phyloP scores from a whole-genome alignment of 1,139 yeast species.

The Taphrina sp. region DNA sequence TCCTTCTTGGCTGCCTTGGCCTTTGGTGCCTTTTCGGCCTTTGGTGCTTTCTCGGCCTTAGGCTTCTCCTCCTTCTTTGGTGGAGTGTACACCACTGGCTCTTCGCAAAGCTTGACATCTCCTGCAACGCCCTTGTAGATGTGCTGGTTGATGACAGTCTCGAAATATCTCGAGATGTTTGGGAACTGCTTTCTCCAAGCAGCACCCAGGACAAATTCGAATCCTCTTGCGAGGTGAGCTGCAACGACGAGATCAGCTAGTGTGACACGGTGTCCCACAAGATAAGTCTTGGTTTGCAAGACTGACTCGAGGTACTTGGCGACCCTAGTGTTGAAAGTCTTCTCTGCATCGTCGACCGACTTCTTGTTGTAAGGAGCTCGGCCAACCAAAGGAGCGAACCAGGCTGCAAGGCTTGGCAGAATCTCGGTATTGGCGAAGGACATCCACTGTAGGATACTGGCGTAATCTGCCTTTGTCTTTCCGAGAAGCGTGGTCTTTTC shows the following conservation, averaged over 20 bases:
- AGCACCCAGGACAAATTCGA: constrained; percentile 64
- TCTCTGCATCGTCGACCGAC: constrained; percentile 59
- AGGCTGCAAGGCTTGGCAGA: constrained; percentile 49
- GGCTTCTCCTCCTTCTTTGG: constrained; percentile 62
- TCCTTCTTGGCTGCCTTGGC: constrained; percentile 27
- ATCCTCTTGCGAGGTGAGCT: constrained; percentile 60
- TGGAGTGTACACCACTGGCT: constrained; percentile 60
- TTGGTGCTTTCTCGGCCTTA: constrained; percentile 42
- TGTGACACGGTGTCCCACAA: constrained; percentile 87
- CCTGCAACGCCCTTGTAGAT: constrained; percentile 52
- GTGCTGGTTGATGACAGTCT: constrained; percentile 62
- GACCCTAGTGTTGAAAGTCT: constrained; percentile 47
- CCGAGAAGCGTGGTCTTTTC: constrained; percentile 55
- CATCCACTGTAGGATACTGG: constrained; percentile 73
- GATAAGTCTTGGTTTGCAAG: constrained; percentile 73
- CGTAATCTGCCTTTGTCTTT: constrained; percentile 63
- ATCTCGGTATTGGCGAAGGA: constrained; percentile 78
- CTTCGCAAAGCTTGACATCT: constrained; percentile 31
- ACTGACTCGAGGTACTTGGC: constrained; percentile 54
- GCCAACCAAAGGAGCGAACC: constrained; percentile 52
- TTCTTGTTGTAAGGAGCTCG: constrained; percentile 75
- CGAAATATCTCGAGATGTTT: constrained; percentile 79
- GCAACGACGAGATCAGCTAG: constrained; percentile 78
- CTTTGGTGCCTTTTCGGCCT: constrained; percentile 16
- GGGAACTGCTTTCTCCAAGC: constrained; percentile 80